Conservation (phyloP, 148 eudicot genomes). For the Hydrangea macrophylla region DNA sequence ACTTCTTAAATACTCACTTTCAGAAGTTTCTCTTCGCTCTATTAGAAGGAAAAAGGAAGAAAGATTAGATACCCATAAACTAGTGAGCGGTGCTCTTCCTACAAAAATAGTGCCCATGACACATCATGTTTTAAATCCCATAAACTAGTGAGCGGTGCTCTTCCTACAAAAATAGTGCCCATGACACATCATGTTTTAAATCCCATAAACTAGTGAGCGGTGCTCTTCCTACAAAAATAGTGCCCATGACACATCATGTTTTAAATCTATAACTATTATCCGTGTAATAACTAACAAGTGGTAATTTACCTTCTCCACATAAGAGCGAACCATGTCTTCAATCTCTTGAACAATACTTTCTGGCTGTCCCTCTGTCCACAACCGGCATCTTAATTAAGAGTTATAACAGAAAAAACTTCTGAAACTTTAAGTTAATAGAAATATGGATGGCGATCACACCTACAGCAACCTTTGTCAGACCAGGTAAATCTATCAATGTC, state of each 20-base stretch:
- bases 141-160: neutral
- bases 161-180: neutral
- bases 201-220: conserved; percentile 1
- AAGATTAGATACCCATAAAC: neutral
- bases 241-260: neutral
- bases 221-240: neutral
- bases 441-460: conserved; percentile 32
- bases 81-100: conserved; percentile 3
- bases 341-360: conserved; percentile 73
- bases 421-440: neutral
- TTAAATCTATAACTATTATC: neutral
- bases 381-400: conserved; percentile 9
- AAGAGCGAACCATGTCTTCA: conserved; percentile 70
- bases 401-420: neutral
- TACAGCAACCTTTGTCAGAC: conserved; percentile 67
- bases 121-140: neutral
- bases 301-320: conserved; percentile 64
- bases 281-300: neutral
- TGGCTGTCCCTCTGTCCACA: conserved; percentile 69
- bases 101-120: neutral
- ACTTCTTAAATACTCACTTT: neutral
- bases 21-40: neutral
- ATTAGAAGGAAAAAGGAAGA: neutral
- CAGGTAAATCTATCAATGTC: conserved; percentile 69
- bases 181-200: neutral